Evolutionary conservation across 2,329 filamentous ascomycete genomes (phyloP).

Genomic region (Blumeria hordei): DNA sequence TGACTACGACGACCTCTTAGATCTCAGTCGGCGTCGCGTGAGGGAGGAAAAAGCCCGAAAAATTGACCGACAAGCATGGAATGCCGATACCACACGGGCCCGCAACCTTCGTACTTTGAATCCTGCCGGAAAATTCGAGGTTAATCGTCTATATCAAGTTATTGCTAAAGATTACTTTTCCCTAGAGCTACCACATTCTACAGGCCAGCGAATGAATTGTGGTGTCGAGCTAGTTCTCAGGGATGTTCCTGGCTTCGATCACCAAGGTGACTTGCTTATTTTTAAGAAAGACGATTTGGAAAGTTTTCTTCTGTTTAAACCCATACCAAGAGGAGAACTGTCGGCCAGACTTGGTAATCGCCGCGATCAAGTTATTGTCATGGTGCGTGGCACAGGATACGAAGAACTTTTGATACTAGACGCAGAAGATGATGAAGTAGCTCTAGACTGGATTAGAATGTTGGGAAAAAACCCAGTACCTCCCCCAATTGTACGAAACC

Average conservation of each 20-base stretch:
- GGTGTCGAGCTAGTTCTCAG: conserved; percentile 69
- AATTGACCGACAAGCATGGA: conserved; percentile 67
- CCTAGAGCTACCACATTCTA: conserved; percentile 66
- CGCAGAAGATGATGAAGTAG: conserved; percentile 32
- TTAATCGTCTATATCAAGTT: conserved; percentile 62
- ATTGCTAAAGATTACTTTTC: conserved; percentile 77
- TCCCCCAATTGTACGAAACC: conserved; percentile 16
- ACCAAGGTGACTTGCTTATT: conserved; percentile 68
- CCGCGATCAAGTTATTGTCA: conserved; percentile 52
- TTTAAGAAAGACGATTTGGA: conserved; percentile 63
- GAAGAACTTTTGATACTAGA: conserved; percentile 60
- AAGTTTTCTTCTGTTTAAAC: conserved; percentile 74
- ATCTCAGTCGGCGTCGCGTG: conserved; percentile 48
- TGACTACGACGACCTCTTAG: conserved; percentile 42
- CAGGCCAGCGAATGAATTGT: conserved; percentile 70
- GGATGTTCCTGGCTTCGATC: conserved; percentile 46
- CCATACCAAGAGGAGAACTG: conserved; percentile 45
- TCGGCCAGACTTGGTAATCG: conserved; percentile 58
- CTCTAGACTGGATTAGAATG: conserved; percentile 70
- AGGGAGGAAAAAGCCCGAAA: conserved; percentile 50
- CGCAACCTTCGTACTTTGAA: conserved; percentile 59
- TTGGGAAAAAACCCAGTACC: conserved; percentile 42
- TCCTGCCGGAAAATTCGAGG: conserved; percentile 40
- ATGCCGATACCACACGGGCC: conserved; percentile 57
- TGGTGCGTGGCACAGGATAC: conserved; percentile 64